Percentiles rank a stretch among this genome's conserved stretches.
Conservation (phyloP, 495 filamentous ascomycete genomes). For the Penicillium parvum region DNA sequence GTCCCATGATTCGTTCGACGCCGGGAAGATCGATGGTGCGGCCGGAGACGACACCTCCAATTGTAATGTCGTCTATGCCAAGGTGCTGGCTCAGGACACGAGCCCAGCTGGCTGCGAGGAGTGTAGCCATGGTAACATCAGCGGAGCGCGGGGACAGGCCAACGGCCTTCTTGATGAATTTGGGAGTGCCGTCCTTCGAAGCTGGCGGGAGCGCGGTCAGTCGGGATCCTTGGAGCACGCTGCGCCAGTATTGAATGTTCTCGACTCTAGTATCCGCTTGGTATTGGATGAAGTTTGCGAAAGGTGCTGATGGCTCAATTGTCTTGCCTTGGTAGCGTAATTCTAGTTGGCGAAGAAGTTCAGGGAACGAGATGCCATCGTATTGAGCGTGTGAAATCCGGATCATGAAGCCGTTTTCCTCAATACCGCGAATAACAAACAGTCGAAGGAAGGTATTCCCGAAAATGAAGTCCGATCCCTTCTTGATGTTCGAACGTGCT, state of each 20-base stretch:
- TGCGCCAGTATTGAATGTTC: conserved; percentile 43
- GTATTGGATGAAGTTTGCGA: conserved; percentile 53
- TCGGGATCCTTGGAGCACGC: conserved; percentile 48
- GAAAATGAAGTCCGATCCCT: conserved; percentile 42
- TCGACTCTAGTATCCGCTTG: conserved; percentile 24
- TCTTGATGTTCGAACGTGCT: no score
- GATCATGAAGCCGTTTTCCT: conserved; percentile 46
- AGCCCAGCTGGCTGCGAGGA: conserved; percentile 58
- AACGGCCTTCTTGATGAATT: conserved; percentile 30
- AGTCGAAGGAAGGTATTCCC: conserved; percentile 55
- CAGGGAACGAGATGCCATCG: conserved; percentile 61
- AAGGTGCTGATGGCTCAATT: conserved; percentile 20
- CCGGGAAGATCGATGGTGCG: conserved; percentile 36
- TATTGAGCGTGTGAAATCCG: conserved; percentile 66
- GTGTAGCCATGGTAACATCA: conserved; percentile 49
- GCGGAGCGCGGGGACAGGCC: conserved; percentile 10
- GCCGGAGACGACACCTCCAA: conserved; percentile 52
- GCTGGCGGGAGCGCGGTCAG: conserved; percentile 47
- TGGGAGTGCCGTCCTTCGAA: conserved; percentile 27
- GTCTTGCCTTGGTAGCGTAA: conserved; percentile 36
- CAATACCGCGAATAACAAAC: conserved; percentile 42
- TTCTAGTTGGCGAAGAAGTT: conserved; percentile 47
- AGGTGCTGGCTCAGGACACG: conserved; percentile 48
- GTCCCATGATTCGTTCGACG: conserved; percentile 39
- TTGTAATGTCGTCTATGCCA: conserved; percentile 44